These are phyloP conservation scores for Tarenaya hassleriana DNA, from an alignment of 345 rosid species.

Conservation along the genomic window DNA sequence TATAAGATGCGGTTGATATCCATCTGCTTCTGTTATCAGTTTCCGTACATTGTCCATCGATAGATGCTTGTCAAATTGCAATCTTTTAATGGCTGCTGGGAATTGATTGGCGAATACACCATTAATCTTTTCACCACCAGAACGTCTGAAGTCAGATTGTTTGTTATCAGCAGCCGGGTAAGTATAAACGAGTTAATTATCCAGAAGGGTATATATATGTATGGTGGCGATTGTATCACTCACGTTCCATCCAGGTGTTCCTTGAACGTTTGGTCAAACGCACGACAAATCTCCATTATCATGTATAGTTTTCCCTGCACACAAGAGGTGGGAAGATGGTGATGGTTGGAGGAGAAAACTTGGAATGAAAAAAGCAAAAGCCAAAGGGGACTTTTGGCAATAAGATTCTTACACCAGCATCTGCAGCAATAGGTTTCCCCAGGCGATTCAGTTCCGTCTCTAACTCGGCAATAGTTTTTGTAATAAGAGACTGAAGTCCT, in stretches of 20 bases:
- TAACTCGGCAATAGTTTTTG: conserved; percentile 69
- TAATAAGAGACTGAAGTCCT: conserved; percentile 83
- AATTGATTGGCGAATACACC: conserved; percentile 78
- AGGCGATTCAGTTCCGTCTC: conserved; percentile 83
- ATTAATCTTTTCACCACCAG: conserved; percentile 95
- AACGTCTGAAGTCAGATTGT: conserved; percentile 48
- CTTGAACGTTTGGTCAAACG: conserved; percentile 88
- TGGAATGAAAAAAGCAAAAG: conserved; percentile 8
- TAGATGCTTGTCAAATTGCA: conserved; percentile 88
- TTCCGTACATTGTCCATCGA: conserved; percentile 81
- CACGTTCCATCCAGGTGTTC: conserved; percentile 93
- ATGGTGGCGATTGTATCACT: conserved; percentile 4
- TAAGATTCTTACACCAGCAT: conserved; percentile 74
- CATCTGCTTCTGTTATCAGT: conserved; percentile 94
- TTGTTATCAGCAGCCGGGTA: conserved; percentile 6
- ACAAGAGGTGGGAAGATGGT: conserved; percentile 11
- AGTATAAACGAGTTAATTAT: background rate
- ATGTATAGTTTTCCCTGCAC: conserved; percentile 84
- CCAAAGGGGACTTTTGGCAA: too few relatives aligned
- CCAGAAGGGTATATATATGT: conserved; percentile 4
- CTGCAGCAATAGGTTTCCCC: conserved; percentile 87
- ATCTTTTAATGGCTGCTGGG: conserved; percentile 84
- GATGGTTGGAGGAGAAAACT: conserved; percentile 12
- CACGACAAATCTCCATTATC: conserved; percentile 91
- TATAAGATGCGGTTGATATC: conserved; percentile 94